phyloP scores from a whole-genome alignment of 2,329 filamentous ascomycete genomes.

The Myriosclerotinia scirpicola region DNA sequence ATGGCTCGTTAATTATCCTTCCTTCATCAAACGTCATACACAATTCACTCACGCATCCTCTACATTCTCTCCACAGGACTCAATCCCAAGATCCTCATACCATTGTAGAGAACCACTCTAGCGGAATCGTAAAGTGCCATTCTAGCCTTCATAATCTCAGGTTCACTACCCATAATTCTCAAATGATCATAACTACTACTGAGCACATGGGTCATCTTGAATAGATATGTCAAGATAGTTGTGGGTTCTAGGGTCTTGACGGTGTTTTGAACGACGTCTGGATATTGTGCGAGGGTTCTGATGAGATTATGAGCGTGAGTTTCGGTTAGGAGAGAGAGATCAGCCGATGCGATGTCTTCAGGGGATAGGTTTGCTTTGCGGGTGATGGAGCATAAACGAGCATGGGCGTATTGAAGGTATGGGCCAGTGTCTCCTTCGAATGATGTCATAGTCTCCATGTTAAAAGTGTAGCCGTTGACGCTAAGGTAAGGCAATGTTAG shows the following conservation, averaged over 20 bases:
- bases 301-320: slow-evolving; percentile 71
- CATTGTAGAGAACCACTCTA: slow-evolving; percentile 74
- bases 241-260: slow-evolving; percentile 78
- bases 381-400: slow-evolving; percentile 66
- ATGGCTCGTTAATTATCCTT: background rate
- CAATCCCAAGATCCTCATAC: slow-evolving; percentile 78
- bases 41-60: background rate
- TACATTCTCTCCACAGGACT: slow-evolving; percentile 63
- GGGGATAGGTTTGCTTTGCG: slow-evolving; percentile 54
- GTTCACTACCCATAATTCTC: slow-evolving; percentile 77
- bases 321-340: slow-evolving; percentile 69
- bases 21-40: background rate
- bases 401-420: slow-evolving; percentile 81
- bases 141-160: slow-evolving; percentile 66
- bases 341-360: slow-evolving; percentile 60
- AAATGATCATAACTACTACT: slow-evolving; percentile 81
- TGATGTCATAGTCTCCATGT: slow-evolving; percentile 78
- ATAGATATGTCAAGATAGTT: slow-evolving; percentile 68
- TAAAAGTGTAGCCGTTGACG: slow-evolving; percentile 69
- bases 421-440: slow-evolving; percentile 85
- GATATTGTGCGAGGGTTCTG: slow-evolving; percentile 78
- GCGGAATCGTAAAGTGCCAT: slow-evolving; percentile 78
- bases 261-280: slow-evolving; percentile 80
- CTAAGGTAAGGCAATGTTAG: slow-evolving; percentile 38
- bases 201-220: slow-evolving; percentile 81